Evolutionary conservation across 768 basidiomycete species (phyloP), one percentile per base, ranked within the genome.

Genomic region (Tylopilus sp.): DNA sequence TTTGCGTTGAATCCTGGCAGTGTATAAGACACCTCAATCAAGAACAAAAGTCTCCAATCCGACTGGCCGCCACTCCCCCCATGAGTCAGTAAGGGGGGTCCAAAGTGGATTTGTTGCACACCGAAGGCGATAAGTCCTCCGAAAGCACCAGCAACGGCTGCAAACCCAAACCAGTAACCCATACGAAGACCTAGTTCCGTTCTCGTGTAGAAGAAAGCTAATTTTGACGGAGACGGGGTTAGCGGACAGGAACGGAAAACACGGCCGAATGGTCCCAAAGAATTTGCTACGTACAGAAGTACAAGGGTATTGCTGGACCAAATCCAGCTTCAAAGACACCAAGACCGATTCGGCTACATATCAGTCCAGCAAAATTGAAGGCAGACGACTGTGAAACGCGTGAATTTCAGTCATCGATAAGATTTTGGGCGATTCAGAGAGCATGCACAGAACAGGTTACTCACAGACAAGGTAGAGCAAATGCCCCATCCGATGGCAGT

Each of bases 101-200:
- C 66, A 40, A 42, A 68, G 17, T 86, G 81, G 83, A 51, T 80
- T 61, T 88, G 78, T 57, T 88, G 85, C 10, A 91, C 73, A 1
- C 88, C 90, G 55, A 86, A 91, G 3, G 90, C 88, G 38, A 92
- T 79, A 40, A 91, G 70, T n/a, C 90, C 89, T 13, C 88, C 88
- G 53, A 91, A 91, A 6, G 90, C 90, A 21, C 89, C 89, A 4
- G 90, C 86, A 4, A 89, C 80, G 3, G 89, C 88, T 5, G 89
- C 88, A 62, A 90, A 91, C 9, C 85, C 86, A 53, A 90, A 91
- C 85, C 87, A 90, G 59, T 87, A 81, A 2, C 86, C 87, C 78
- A 86, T 78, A 71, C 88, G 80, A 43, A 86, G 67, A 25, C 88
- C 88, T 58, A 91, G 76, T 62, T 91, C 88, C 5, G 73, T 57